phyloP scores from a whole-genome alignment of 495 filamentous ascomycete genomes.

The Podospora australis region DNA sequence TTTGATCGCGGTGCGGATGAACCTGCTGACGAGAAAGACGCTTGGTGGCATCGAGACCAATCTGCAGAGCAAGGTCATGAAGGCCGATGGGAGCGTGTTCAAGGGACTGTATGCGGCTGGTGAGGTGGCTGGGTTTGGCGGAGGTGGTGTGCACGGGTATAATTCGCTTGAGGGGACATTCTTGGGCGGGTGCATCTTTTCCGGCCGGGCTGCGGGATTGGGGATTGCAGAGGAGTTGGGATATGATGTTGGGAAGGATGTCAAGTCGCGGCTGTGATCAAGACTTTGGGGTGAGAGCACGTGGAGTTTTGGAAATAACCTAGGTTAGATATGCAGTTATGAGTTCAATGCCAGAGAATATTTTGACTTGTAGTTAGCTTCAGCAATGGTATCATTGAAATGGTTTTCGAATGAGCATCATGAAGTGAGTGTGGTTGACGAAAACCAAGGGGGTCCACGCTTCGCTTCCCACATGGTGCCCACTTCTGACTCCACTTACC shows the following conservation, averaged over 20 bases:
- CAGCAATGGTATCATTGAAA: no score
- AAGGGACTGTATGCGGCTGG: slow-evolving; percentile 45
- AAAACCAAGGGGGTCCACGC: no score
- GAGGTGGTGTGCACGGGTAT: slow-evolving; percentile 48
- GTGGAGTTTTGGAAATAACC: no score
- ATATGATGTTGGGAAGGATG: background rate
- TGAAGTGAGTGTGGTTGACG: no score
- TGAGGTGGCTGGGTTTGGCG: slow-evolving; percentile 49
- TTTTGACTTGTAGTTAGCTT: no score
- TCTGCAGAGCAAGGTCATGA: slow-evolving; percentile 41
- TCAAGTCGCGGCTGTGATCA: background rate
- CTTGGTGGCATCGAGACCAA: slow-evolving; percentile 50
- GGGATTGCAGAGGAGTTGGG: slow-evolving; percentile 35
- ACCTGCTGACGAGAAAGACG: slow-evolving; percentile 47
- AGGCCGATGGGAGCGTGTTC: slow-evolving; percentile 35
- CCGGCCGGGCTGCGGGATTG: slow-evolving; percentile 40
- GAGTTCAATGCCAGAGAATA: no score
- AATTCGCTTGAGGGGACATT: slow-evolving; percentile 46
- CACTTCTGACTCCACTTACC: no score
- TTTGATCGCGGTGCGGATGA: slow-evolving; percentile 45
- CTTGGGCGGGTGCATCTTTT: slow-evolving; percentile 45
- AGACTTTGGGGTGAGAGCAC: no score
- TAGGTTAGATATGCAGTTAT: no score
- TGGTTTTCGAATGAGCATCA: no score
- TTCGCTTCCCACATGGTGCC: no score